Base-by-base conservation (phyloP, 176 grass and related monocot species). In the Canna indica region DNA sequence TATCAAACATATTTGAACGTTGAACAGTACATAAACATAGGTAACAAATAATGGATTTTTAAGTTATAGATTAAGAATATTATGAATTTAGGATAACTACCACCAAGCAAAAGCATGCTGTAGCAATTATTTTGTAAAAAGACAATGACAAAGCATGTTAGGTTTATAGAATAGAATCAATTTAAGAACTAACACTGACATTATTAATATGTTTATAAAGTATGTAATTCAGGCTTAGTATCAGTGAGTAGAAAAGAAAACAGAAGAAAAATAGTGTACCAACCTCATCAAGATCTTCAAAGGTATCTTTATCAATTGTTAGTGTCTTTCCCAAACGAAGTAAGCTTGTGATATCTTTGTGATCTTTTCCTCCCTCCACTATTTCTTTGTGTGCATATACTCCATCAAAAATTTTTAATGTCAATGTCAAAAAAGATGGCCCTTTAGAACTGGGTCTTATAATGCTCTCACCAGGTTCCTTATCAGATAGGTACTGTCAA, bases 201-300 rank as follows among this genome's bases (percentile, higher is more conserved):
- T 38, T 3, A 38, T 38, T 44, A 44, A 44, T 44, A 44, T 5
- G 41, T 44, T 44, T 44, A 44, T 11, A 17, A 64, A 4, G 29
- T n/a, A 35, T 8, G 16, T 62, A 6, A 16, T 30, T 33, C 14
- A 64, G 15, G 31, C 16, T 4, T 64, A 64, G 3, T 7, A 64
- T 64, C 6, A 18, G 5, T 17, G 15, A 33, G 20, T 28, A 8
- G 17, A 27, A 20, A 26, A 26, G 22, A 59, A 24, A 59, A 26
- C 26, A 59, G 22, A 20, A 2, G 20, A 59, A 27, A 26, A 28
- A 70, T 28, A 17, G 2, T 70, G 26, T n/a, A 83, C 71, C 25
- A 63, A 99, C 95, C 87, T 99, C 95, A 48, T 94, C 95, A 48
- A 99, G 95, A 90, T 99, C 90, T 90, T 94, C 95, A 84, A 99